Percentiles rank a stretch among this genome's conserved stretches.
These are phyloP conservation scores for Babesia gibsoni DNA, from an alignment of 169 alveolate genomes.

Conservation along the genomic window DNA sequence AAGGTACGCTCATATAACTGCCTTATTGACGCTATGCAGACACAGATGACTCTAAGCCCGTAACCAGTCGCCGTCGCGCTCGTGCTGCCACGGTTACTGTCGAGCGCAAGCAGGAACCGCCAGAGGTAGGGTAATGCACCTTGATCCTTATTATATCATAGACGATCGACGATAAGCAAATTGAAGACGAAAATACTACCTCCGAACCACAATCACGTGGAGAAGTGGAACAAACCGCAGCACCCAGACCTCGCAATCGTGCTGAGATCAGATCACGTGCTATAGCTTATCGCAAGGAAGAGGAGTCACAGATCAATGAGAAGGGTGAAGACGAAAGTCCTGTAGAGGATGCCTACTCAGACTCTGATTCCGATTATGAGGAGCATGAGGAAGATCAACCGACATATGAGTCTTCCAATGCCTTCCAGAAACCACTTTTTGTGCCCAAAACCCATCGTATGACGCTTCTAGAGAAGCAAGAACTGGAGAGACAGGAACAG, in stretches of 20 bases:
- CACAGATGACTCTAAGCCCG: not conserved
- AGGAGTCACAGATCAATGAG: constrained; percentile 14
- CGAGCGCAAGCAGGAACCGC: not conserved
- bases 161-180: not conserved
- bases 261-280: constrained; percentile 37
- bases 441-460: constrained; percentile 42
- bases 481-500: constrained; percentile 39
- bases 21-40: not conserved
- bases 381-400: not conserved
- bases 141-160: not conserved
- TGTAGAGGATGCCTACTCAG: not conserved
- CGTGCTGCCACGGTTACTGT: constrained; percentile 8
- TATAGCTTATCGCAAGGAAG: constrained; percentile 56
- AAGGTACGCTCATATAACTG: not conserved
- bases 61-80: constrained; percentile 17
- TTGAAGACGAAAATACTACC: not conserved
- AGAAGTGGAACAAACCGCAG: not conserved
- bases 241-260: constrained; percentile 24
- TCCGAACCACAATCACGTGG: not conserved
- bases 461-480: constrained; percentile 39
- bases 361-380: constrained; percentile 6
- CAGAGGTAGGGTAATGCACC: not conserved
- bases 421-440: constrained; percentile 38
- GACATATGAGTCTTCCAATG: not conserved
- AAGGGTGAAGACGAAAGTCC: not conserved